A percentile compares a stretch with the other conserved stretches of the same genome.
phyloP scores from a whole-genome alignment of 352 stramenopile species.

The Thraustochytrium sp. region DNA sequence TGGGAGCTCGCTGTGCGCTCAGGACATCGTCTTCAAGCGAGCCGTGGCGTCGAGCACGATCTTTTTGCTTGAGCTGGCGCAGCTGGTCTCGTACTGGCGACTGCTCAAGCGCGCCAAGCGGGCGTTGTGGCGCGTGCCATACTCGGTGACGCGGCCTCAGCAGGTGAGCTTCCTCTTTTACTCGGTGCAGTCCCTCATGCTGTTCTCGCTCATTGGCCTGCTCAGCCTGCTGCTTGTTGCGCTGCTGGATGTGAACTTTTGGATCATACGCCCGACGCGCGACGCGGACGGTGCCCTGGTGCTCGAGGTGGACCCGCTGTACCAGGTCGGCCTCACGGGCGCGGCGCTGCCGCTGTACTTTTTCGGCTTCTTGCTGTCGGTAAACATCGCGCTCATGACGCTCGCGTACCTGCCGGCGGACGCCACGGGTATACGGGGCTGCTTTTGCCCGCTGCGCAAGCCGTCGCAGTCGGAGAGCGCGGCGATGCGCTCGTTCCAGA shows the following conservation, averaged over 20 bases:
- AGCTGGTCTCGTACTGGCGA: background rate
- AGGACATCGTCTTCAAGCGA: background rate
- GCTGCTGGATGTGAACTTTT: background rate
- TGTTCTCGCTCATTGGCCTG: background rate
- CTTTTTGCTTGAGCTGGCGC: background rate
- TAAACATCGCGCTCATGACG: background rate
- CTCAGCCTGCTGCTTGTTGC: background rate
- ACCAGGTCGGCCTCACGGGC: background rate
- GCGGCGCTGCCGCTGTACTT: background rate
- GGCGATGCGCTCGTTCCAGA: background rate
- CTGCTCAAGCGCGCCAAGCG: background rate
- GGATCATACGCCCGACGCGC: background rate
- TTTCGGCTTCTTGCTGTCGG: background rate
- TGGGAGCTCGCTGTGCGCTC: background rate
- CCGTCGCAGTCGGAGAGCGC: background rate
- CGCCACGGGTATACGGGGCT: background rate
- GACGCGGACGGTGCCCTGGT: background rate
- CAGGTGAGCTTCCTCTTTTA: conserved; percentile 13
- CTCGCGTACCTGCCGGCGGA: conserved; percentile 1
- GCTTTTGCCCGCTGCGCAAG: background rate
- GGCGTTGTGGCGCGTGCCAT: background rate
- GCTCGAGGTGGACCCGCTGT: background rate
- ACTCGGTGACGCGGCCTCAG: conserved; percentile 7
- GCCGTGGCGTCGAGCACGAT: background rate
- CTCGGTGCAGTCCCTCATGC: background rate